Percentiles rank a stretch among this genome's conserved stretches.
Evolutionary conservation across 768 basidiomycete species (phyloP).

Genomic region (Termitomyces bulborhizus): DNA sequence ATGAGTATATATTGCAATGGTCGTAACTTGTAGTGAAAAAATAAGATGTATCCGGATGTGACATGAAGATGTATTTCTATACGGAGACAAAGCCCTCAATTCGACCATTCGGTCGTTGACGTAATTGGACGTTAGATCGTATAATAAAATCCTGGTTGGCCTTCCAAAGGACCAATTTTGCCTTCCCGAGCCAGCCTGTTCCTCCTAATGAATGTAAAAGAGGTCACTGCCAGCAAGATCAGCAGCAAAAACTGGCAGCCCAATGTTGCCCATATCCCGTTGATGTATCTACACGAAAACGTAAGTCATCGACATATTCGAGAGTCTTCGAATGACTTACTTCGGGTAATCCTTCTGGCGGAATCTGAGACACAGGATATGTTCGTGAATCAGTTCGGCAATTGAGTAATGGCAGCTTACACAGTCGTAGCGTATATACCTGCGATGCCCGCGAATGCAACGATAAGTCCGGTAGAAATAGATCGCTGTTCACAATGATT

Average conservation of each 20-base stretch:
- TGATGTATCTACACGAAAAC: constrained; percentile 10
- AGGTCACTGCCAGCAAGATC: constrained; percentile 21
- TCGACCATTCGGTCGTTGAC: neutral
- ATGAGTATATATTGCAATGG: too few species aligned
- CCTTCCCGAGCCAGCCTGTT: constrained; percentile 29
- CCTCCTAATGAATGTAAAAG: constrained; percentile 21
- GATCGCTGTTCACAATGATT: constrained; percentile 19
- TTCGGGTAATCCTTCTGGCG: constrained; percentile 28
- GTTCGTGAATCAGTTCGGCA: neutral
- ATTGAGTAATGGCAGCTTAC: constrained; percentile 9
- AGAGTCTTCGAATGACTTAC: constrained; percentile 4
- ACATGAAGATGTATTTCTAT: neutral
- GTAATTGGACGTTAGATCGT: constrained; percentile 23
- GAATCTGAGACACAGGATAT: constrained; percentile 8
- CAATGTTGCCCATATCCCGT: constrained; percentile 30
- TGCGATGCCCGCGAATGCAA: constrained; percentile 30
- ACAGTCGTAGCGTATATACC: constrained; percentile 33
- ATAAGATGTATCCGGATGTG: neutral
- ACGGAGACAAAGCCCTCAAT: neutral
- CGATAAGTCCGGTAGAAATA: constrained; percentile 30
- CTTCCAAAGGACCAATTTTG: constrained; percentile 26
- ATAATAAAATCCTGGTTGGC: constrained; percentile 34
- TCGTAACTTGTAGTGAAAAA: neutral
- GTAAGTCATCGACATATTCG: neutral
- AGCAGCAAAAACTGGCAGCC: constrained; percentile 29